phyloP scores from a whole-genome alignment of 148 eudicot species.

The Dianthus caryophyllus region DNA sequence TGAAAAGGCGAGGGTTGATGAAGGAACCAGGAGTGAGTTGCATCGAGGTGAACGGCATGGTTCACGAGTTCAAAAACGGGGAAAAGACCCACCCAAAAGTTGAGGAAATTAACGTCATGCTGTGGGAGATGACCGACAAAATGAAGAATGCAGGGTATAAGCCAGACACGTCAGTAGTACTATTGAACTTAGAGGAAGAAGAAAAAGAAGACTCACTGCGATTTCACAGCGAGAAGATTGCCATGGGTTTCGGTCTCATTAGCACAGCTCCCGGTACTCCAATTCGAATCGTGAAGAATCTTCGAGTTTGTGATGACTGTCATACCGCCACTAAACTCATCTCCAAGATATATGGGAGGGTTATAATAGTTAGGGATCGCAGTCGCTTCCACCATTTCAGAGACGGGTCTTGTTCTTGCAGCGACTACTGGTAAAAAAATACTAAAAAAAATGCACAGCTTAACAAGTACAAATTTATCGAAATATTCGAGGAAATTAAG shows the following conservation, averaged over 20 bases:
- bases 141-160: conserved; percentile 38
- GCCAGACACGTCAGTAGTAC: conserved; percentile 26
- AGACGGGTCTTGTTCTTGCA: conserved; percentile 36
- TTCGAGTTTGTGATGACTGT: conserved; percentile 36
- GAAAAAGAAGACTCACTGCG: conserved; percentile 28
- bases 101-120: conserved; percentile 31
- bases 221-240: conserved; percentile 39
- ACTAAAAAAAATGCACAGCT: not conserved
- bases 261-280: conserved; percentile 28
- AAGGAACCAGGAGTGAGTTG: conserved; percentile 60
- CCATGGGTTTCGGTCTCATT: conserved; percentile 33
- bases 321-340: conserved; percentile 33
- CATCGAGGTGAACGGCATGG: conserved; percentile 43
- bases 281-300: conserved; percentile 34
- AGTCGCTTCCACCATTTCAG: conserved; percentile 38
- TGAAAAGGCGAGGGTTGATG: conserved; percentile 49
- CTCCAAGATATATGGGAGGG: conserved; percentile 31
- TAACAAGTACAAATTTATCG: not conserved
- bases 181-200: conserved; percentile 26
- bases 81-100: conserved; percentile 41
- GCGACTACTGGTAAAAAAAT: conserved; percentile 33
- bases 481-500: not conserved
- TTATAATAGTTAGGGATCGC: conserved; percentile 30
- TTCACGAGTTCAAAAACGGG: conserved; percentile 47
- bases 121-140: conserved; percentile 43